Evolutionary conservation across 768 basidiomycete species (phyloP), one percentile per base, ranked within the genome.

Genomic region (Leccinum ochraceum): DNA sequence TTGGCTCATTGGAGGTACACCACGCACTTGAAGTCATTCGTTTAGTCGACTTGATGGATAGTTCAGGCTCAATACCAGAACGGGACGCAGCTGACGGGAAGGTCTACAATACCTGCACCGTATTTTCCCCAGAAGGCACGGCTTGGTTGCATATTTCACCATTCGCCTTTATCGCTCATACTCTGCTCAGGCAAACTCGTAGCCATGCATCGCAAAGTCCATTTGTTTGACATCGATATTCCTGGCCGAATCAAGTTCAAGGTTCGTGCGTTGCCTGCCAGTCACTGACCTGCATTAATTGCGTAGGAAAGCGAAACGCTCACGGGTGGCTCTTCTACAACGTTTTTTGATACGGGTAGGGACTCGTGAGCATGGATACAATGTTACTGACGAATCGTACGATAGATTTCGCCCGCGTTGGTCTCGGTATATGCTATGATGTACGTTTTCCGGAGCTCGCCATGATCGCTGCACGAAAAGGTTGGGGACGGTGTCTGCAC

Each of bases 191-290:
- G 95, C 26, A 86, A 92, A 57, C 81, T 98, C 26, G 83, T 98
- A 14, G 89, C 90, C 0, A 85, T 83, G 42, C 94, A 98, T 75
- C 88, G 96, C 56, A 99, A 99, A 75, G 83, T 98, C 2, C 97
- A 99, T 71, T 79, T 99, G 5, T 99, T 98, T 74, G 96, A 99
- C 72, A 98, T 98, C 62, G 94, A 98, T 69, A 96, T 99, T 55
- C 90, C 91, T 0, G 94, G 93, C 16, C 88, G 92, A 71, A 94
- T 96, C 71, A 92, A 75, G 20, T 95, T 95, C 82, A 92, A 92
- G 80, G 94, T 87, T 58, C 48, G 64, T 30, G 48, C n/a, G 11
- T 44, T 50, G 17, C n/a, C 51, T 32, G 50, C 6, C 6, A 30
- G 24, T 17, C 16, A 24, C 13, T 22, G 13, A 52, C 36, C n/a